phyloP scores from a whole-genome alignment of 2,329 filamentous ascomycete species.

The Ascochyta clinopodiicola region DNA sequence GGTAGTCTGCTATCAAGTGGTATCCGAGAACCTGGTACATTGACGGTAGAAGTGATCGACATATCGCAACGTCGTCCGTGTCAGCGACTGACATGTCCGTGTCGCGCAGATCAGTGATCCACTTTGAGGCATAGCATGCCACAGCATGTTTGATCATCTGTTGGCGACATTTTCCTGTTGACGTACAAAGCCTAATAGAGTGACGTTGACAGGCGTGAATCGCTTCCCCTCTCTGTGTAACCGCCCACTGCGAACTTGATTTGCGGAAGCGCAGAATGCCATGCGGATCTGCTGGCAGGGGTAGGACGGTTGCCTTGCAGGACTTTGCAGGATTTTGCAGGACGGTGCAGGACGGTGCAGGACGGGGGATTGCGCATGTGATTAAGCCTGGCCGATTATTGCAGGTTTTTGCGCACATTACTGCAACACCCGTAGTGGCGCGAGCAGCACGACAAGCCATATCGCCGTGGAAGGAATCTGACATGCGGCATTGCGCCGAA shows the following conservation, averaged over 20 bases:
- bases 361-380: conserved; percentile 33
- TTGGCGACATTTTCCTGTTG: not conserved
- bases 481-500: conserved; percentile 6
- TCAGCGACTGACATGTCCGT: conserved; percentile 8
- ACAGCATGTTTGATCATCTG: conserved; percentile 3
- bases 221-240: conserved; percentile 7
- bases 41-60: conserved; percentile 15
- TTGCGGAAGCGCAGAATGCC: conserved; percentile 29
- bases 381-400: conserved; percentile 29
- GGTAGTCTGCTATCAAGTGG: conserved; percentile 10
- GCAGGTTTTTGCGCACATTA: conserved; percentile 21
- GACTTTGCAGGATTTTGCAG: conserved; percentile 16
- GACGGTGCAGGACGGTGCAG: conserved; percentile 17
- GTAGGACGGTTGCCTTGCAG: conserved; percentile 11
- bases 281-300: conserved; percentile 32
- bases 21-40: conserved; percentile 18
- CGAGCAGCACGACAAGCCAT: conserved; percentile 15
- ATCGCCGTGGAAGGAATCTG: conserved; percentile 15
- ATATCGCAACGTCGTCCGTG: conserved; percentile 12
- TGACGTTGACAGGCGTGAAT: not conserved
- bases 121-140: conserved; percentile 9
- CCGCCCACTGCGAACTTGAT: conserved; percentile 20
- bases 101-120: not conserved
- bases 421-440: conserved; percentile 22
- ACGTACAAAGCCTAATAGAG: not conserved